Conservation (phyloP, 75 land plant genomes). For the Cupressus sempervirens region DNA sequence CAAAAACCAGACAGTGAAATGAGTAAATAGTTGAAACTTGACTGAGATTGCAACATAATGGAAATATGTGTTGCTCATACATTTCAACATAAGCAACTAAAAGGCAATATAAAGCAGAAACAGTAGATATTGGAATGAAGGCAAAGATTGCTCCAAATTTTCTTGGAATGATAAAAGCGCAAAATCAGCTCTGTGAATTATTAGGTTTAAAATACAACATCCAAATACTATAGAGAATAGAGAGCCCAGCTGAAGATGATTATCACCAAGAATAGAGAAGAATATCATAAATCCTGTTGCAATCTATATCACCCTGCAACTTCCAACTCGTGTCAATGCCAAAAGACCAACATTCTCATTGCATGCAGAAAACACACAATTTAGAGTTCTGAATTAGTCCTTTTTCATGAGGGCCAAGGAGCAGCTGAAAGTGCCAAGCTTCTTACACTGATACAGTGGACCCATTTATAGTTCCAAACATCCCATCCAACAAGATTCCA, state of each 20-base stretch:
- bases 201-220: neutral
- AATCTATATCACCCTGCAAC: too few species aligned
- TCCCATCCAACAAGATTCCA: conserved; percentile 68
- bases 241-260: neutral
- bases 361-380: too few species aligned
- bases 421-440: too few species aligned
- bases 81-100: conserved; percentile 74
- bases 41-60: too few species aligned
- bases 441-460: too few species aligned
- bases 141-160: conserved; percentile 94
- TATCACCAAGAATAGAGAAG: conserved; percentile 75
- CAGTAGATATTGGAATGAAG: conserved; percentile 72
- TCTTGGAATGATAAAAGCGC: conserved; percentile 34
- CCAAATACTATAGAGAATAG: conserved; percentile 1
- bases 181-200: neutral
- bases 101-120: conserved; percentile 65
- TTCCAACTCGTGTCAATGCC: too few species aligned
- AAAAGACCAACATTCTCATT: too few species aligned
- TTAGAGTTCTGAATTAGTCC: too few species aligned
- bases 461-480: too few species aligned
- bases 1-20: too few species aligned
- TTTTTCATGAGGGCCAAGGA: too few species aligned
- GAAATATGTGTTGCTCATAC: conserved; percentile 17
- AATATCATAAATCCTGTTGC: conserved; percentile 88
- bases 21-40: too few species aligned